Evolutionary conservation across 768 basidiomycete genomes (phyloP).

Genomic region (Lactarius deliciosus): DNA sequence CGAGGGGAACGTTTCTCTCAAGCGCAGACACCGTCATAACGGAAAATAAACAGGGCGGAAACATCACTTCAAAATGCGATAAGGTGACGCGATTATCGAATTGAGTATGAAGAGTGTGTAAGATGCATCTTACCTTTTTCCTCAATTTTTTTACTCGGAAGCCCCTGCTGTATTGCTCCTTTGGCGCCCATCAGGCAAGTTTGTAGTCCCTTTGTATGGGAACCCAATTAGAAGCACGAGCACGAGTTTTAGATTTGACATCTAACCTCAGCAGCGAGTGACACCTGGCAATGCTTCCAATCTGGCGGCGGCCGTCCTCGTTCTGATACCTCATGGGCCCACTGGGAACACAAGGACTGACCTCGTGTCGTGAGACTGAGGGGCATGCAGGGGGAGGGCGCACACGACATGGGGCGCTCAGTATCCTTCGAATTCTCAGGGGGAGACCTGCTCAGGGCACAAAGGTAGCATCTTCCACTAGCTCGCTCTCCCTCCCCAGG

Average conservation of each 20-base stretch:
- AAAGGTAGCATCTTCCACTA: background rate
- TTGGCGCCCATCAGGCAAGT: background rate
- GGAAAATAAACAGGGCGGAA: slow-evolving; percentile 3
- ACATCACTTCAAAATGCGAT: slow-evolving; percentile 1
- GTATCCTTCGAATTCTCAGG: background rate
- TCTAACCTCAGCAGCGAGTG: background rate
- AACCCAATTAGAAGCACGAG: background rate
- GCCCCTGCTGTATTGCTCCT: background rate
- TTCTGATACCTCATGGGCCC: background rate
- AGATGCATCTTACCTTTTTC: background rate
- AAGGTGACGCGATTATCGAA: slow-evolving; percentile 1
- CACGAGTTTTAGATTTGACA: background rate
- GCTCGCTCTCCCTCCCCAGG: background rate
- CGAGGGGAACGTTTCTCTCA: background rate
- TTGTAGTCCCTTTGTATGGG: too few relatives aligned
- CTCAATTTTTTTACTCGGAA: background rate
- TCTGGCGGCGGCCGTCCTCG: background rate
- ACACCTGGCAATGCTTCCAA: background rate
- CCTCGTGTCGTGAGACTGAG: background rate
- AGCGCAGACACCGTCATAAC: background rate
- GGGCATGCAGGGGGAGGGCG: background rate
- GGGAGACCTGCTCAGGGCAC: background rate
- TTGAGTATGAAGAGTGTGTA: background rate
- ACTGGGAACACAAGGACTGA: background rate
- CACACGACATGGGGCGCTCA: background rate